Base-by-base conservation (phyloP, 2,329 filamentous ascomycete species). In the Chrysoporthe cubensis region DNA sequence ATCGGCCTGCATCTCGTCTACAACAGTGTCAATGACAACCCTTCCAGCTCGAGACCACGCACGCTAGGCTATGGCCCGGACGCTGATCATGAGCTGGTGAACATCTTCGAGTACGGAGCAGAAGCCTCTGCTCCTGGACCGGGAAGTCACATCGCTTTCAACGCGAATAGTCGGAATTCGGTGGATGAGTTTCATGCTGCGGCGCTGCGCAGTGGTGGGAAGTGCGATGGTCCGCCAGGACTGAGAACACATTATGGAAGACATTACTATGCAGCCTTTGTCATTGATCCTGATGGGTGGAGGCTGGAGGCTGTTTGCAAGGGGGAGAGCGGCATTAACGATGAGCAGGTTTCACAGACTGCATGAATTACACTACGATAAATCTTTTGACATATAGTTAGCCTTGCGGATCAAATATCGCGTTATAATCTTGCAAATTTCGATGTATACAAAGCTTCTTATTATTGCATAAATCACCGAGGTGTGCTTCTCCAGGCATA, bases 121-220 rank as follows among this genome's bases (percentile, higher is more conserved):
- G 68, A 71, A 2, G 72, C 72, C 4, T 67, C 68, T 2, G 61
- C 74, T 1, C 75, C 76, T 0, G 76, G 75, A 13, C 66, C 65
- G 1, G 77, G 77, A 0, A 74, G 71, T 43, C 78, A 79, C 66
- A 66, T 79, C 40, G 78, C 77, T 3, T 76, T 79, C 68, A 75
- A 77, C 64, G 75, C 76, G 21, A 74, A 75, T 3, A 74, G 67
- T 18, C 70, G 76, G 2, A 54, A 71, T 48, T 72, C 74, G 3
- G 77, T 78, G 14, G 70, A 71, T 18, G 70, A 73, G 46, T 79
- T 78, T 65, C 74, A 76, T 63, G 71, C 72, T 9, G 70, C 70
- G 32, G 77, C 74, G 0, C 59, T 78, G 7, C 63, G 48, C 48
- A 71, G 71, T 50, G 78, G 76, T 3, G 77, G 77, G 1, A 69